Evolutionary conservation across 768 basidiomycete genomes (phyloP).

Genomic region (Lentinus tigrinus): DNA sequence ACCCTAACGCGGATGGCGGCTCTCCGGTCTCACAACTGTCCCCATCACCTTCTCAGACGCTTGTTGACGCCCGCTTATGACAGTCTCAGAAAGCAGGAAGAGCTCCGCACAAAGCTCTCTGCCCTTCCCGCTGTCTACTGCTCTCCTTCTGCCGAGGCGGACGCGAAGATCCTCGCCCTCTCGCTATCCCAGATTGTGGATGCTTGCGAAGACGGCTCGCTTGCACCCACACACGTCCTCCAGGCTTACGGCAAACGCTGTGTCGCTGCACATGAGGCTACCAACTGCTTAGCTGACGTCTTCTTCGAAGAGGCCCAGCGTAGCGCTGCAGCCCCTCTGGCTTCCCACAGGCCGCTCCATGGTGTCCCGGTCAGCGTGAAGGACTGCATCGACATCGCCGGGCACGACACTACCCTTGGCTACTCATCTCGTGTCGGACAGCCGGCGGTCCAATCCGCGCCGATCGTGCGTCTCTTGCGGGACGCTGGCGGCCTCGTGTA

Average conservation of each 20-base stretch:
- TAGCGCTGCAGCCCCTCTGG: neutral
- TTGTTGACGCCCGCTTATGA: neutral
- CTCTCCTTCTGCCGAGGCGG: conserved; percentile 32
- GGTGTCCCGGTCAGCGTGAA: conserved; percentile 52
- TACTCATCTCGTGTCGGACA: conserved; percentile 37
- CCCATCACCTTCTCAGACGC: neutral
- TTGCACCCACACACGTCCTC: conserved; percentile 33
- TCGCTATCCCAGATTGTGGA: conserved; percentile 38
- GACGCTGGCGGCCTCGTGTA: conserved; percentile 44
- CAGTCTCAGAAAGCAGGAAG: conserved; percentile 36
- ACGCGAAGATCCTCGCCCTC: conserved; percentile 35
- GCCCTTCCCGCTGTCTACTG: conserved; percentile 30
- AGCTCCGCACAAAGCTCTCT: conserved; percentile 30
- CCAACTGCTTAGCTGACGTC: conserved; percentile 52
- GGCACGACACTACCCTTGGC: conserved; percentile 47
- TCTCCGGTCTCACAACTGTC: conserved; percentile 4
- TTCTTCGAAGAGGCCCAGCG: conserved; percentile 34
- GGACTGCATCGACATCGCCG: conserved; percentile 45
- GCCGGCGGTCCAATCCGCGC: conserved; percentile 35
- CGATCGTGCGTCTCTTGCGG: conserved; percentile 38
- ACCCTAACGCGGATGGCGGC: neutral
- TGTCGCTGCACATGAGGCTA: conserved; percentile 39
- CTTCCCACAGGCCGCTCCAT: conserved; percentile 30
- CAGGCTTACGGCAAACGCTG: conserved; percentile 41
- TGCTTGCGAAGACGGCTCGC: conserved; percentile 26